Percentiles rank a stretch among this genome's conserved stretches.
phyloP scores from a whole-genome alignment of 2,329 filamentous ascomycete genomes.

The Pseudodiploospora longispora region DNA sequence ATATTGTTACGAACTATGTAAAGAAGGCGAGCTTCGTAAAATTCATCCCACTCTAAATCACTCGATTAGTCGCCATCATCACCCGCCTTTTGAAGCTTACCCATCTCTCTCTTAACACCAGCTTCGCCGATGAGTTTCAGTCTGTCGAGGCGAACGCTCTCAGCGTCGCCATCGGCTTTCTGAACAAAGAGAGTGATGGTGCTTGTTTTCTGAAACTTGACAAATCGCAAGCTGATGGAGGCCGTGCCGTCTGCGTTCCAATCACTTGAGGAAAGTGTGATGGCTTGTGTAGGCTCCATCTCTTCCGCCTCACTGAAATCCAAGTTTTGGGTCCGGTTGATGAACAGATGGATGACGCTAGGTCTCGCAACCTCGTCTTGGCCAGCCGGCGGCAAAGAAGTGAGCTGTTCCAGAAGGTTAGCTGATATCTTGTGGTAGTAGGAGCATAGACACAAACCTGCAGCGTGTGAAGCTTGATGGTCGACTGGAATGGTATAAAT shows the following conservation, averaged over 20 bases:
- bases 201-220: conserved; percentile 94
- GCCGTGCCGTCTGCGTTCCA: conserved; percentile 77
- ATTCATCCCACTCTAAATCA: not conserved
- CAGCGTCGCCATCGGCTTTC: conserved; percentile 72
- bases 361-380: conserved; percentile 75
- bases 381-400: conserved; percentile 63
- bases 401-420: conserved; percentile 53
- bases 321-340: conserved; percentile 81
- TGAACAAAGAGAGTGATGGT: conserved; percentile 83
- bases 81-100: conserved; percentile 90
- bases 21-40: no score
- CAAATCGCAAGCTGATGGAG: conserved; percentile 69
- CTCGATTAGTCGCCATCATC: conserved; percentile 44
- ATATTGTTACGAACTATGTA: no score
- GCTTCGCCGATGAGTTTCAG: conserved; percentile 77
- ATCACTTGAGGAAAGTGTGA: conserved; percentile 65
- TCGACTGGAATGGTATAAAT: conserved; percentile 81
- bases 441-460: conserved; percentile 36
- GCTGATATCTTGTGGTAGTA: conserved; percentile 7
- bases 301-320: conserved; percentile 94
- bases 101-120: conserved; percentile 86
- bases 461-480: conserved; percentile 79
- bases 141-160: conserved; percentile 78
- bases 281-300: conserved; percentile 68
- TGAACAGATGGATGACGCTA: conserved; percentile 75